Base-by-base conservation (phyloP, 1,284 basidiomycete genomes). In the Ceratobasidium sp. region DNA sequence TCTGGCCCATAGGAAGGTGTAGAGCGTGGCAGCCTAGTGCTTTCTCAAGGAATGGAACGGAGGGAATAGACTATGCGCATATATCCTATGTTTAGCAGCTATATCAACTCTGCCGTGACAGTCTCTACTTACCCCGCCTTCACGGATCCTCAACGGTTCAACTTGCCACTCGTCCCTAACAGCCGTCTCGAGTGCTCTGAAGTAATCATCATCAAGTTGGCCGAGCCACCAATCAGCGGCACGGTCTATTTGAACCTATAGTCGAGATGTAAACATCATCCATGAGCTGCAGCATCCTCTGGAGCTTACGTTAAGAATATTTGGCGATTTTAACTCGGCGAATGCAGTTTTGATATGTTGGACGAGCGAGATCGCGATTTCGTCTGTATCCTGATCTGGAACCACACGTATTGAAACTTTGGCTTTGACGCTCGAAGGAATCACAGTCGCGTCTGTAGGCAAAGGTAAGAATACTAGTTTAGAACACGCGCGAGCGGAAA, bases 201-300 rank as follows among this genome's bases (percentile, higher is more conserved):
- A 95, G 87, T 92, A 97, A 1, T 86, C 85, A 73, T 90, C 90
- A 62, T 93, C 87, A 32, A 95, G 85, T 59, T 92, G 88, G 0
- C 96, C 95, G 0, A 98, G 84, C 97, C 97, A 99, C 96, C 96
- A 99, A 77, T 96, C 92, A 0, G 95, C 96, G 0, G 88, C 90
- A 75, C 95, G 92, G 57, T 92, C 89, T 60, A 98, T 88, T 32
- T 83, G 84, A 60, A 96, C 84, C 92, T 95, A 74, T 28, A 1
- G 12, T 30, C 39, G 21, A 45, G 45, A 10, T 26, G 10, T 9
- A n/a, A n/a, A 59, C 5, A 23, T 52, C 4, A 69, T 16, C 53
- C 65, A 26, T 4, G 6, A 28, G 18, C 1, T n/a, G n/a, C n/a
- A n/a, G n/a, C n/a, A n/a, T 30, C 5, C 21, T 3, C 21, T n/a